Conservation (phyloP, 306 rosid species). For the Dalbergia oliveri region DNA sequence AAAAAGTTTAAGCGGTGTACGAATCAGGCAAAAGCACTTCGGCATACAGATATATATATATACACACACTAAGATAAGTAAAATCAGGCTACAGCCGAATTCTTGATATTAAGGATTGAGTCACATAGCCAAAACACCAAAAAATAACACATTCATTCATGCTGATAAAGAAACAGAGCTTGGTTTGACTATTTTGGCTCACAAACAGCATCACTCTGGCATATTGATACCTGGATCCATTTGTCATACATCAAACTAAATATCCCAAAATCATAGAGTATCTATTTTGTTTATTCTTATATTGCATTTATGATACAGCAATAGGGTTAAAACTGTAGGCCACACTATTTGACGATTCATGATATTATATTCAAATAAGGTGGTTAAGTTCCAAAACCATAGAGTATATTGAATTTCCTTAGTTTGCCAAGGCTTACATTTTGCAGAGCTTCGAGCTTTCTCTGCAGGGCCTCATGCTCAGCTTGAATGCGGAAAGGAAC, state of each 20-base stretch:
- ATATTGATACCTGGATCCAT: slow-evolving; percentile 4
- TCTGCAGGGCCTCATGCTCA: slow-evolving; percentile 95
- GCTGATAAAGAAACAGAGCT: slow-evolving; percentile 24
- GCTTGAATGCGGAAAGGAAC: slow-evolving; percentile 95
- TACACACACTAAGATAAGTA: neutral
- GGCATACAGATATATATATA: neutral
- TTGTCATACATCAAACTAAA: slow-evolving; percentile 23
- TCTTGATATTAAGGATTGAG: slow-evolving; percentile 23
- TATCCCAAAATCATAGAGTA: slow-evolving; percentile 18
- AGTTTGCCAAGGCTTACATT: slow-evolving; percentile 60
- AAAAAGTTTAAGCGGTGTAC: slow-evolving; percentile 21
- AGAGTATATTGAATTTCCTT: slow-evolving; percentile 31
- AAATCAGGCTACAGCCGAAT: neutral
- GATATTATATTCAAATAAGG: neutral
- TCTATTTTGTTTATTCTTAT: neutral
- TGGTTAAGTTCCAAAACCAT: slow-evolving; percentile 27
- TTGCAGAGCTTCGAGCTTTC: slow-evolving; percentile 84
- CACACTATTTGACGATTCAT: neutral
- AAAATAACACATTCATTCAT: neutral
- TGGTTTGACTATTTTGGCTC: slow-evolving; percentile 20
- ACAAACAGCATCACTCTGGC: neutral
- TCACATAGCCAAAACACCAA: slow-evolving; percentile 7
- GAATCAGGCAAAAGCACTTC: slow-evolving; percentile 22
- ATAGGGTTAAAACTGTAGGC: slow-evolving; percentile 10
- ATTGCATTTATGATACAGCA: neutral